Percentiles rank a stretch among this genome's conserved stretches.
phyloP scores from a whole-genome alignment of 1,139 yeast species.

The Yamadazyma blattariae region DNA sequence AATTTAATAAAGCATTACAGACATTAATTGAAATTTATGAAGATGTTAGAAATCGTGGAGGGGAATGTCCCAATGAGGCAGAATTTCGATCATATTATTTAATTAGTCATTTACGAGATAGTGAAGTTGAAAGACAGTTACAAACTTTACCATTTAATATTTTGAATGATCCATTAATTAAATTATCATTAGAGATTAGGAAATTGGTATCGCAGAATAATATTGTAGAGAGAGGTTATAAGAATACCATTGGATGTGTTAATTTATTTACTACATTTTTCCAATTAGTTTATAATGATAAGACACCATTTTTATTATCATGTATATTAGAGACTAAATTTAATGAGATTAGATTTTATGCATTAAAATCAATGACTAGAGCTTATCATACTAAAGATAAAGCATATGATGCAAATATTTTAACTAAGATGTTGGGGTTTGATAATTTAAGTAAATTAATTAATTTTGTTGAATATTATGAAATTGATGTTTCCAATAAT shows the following conservation, averaged over 20 bases:
- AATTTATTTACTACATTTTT: slow-evolving; percentile 69
- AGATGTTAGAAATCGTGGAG: slow-evolving; percentile 71
- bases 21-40: slow-evolving; percentile 85
- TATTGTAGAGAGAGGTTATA: slow-evolving; percentile 54
- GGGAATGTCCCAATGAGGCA: slow-evolving; percentile 77
- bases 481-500: slow-evolving; percentile 43
- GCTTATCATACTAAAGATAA: slow-evolving; percentile 71
- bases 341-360: slow-evolving; percentile 75
- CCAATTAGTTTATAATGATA: slow-evolving; percentile 41
- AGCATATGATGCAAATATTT: slow-evolving; percentile 50
- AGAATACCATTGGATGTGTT: slow-evolving; percentile 57
- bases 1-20: slow-evolving; percentile 86
- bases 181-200: slow-evolving; percentile 69
- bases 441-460: slow-evolving; percentile 53
- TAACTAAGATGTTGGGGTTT: slow-evolving; percentile 61
- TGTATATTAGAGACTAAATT: slow-evolving; percentile 80
- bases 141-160: slow-evolving; percentile 66
- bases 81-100: slow-evolving; percentile 90
- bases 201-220: slow-evolving; percentile 64
- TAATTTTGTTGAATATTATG: slow-evolving; percentile 63
- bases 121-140: slow-evolving; percentile 76
- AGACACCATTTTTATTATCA: slow-evolving; percentile 67
- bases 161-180: slow-evolving; percentile 56
- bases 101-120: slow-evolving; percentile 76
- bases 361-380: slow-evolving; percentile 64